phyloP scores from a whole-genome alignment of 805 yeast species.

The Pichia paraexigua region DNA sequence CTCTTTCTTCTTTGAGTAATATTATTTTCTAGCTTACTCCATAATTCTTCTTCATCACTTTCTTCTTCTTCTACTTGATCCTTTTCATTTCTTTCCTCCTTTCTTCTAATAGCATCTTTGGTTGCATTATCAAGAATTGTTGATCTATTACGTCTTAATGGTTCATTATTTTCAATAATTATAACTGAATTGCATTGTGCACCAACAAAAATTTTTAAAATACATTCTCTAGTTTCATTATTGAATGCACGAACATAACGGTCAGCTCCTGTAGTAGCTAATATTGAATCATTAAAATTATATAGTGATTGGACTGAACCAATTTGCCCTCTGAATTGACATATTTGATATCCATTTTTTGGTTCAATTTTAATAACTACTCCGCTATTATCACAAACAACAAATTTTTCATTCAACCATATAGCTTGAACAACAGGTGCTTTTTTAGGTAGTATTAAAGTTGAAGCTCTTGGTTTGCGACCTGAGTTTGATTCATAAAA shows the following conservation, averaged over 20 bases:
- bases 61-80: slow-evolving; percentile 31
- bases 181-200: slow-evolving; percentile 53
- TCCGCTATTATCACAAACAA: slow-evolving; percentile 67
- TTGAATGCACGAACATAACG: slow-evolving; percentile 78
- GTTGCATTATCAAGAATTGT: slow-evolving; percentile 16
- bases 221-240: slow-evolving; percentile 44
- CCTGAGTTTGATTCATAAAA: slow-evolving; percentile 63
- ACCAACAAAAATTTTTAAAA: slow-evolving; percentile 70
- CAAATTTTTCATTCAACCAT: slow-evolving; percentile 35
- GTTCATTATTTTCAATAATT: slow-evolving; percentile 41
- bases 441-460: slow-evolving; percentile 26
- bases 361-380: slow-evolving; percentile 51
- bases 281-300: slow-evolving; percentile 29
- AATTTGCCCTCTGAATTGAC: slow-evolving; percentile 70
- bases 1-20: slow-evolving; percentile 23
- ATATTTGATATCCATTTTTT: slow-evolving; percentile 45
- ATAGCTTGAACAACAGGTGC: slow-evolving; percentile 15
- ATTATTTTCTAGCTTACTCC: slow-evolving; percentile 24
- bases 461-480: slow-evolving; percentile 54
- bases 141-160: slow-evolving; percentile 15
- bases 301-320: slow-evolving; percentile 53
- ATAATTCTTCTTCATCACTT: slow-evolving; percentile 28
- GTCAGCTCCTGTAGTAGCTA: slow-evolving; percentile 81
- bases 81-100: slow-evolving; percentile 32
- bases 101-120: slow-evolving; percentile 10